Base-by-base conservation (phyloP, 176 grass and related monocot genomes). In the Dendrocalamus sinicus region DNA sequence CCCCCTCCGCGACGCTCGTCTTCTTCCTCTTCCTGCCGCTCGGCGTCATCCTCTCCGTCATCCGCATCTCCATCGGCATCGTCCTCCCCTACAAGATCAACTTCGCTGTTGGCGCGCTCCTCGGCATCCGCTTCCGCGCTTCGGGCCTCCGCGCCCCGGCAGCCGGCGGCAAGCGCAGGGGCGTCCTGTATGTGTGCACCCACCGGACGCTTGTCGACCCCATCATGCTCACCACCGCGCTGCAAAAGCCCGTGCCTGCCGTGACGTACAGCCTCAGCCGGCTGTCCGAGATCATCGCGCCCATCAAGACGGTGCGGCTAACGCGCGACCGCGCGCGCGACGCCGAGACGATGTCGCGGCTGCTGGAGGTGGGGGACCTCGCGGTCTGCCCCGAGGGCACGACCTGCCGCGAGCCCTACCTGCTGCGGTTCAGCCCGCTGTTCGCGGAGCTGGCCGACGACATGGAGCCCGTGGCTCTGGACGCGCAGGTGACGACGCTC, bases 371-470 rank as follows among this genome's bases (percentile, higher is more conserved):
- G 24, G 96, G 93, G 0, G 88, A 88, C 40, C 89, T 98, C 6
- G 91, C 86, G 4, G 91, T 98, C 0, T 98, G 91, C 86, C 96
- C 96, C 7, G 96, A 98, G 85, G 96, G 96, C 57, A 98, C 96
- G 5, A 95, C 96, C 4, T 98, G 93, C 80, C 96, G 93, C 17
- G 96, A 98, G 71, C 96, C 96, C 0, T 98, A 95, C 74, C 86
- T 98, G 30, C 74, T 98, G 17, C 83, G 96, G 30, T 98, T 98
- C 85, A 94, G 90, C 65, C 81, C 96, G 23, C 92, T 98, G 55
- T 98, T 98, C 89, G 91, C 96, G 15, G 96, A 98, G 90, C 82
- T 98, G 24, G 83, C 96, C 0, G 84, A 98, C 87, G 90, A 94
- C 78, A 91, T 98, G 73, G 86, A 81, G 81, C 96, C 96, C 15